A percentile compares a stretch with the other conserved stretches of the same genome.
Conservation (phyloP, 2,329 filamentous ascomycete species). For the Botrytis hyacinthi region DNA sequence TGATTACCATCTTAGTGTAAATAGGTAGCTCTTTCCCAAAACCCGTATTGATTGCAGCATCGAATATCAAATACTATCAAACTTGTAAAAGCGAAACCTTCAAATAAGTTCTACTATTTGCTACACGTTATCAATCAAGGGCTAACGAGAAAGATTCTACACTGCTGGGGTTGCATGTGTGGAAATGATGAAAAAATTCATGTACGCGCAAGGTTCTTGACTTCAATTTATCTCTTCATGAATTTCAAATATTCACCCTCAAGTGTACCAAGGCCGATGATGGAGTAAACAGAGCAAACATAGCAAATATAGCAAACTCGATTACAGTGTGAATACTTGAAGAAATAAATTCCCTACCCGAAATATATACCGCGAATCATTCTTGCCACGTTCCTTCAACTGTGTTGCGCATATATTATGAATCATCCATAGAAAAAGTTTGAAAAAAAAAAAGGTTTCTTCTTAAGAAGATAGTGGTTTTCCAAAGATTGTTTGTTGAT, state of each 20-base stretch:
- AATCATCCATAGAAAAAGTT: background rate
- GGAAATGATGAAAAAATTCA: background rate
- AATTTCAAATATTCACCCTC: background rate
- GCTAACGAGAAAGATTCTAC: too few relatives aligned
- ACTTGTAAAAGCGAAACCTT: background rate
- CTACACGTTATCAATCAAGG: background rate
- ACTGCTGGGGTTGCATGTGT: too few relatives aligned
- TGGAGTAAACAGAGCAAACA: background rate
- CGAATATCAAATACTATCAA: background rate
- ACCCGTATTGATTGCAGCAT: too few relatives aligned
- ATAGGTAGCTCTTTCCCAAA: too few relatives aligned
- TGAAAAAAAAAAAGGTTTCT: background rate
- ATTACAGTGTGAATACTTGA: background rate
- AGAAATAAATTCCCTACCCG: too few relatives aligned
- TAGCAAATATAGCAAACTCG: background rate
- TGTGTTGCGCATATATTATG: too few relatives aligned
- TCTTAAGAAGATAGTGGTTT: background rate
- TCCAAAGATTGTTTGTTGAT: conserved; percentile 2
- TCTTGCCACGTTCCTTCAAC: too few relatives aligned
- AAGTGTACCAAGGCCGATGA: background rate
- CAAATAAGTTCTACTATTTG: background rate
- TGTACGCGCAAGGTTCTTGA: background rate
- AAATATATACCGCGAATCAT: too few relatives aligned
- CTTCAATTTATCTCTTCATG: background rate
- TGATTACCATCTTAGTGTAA: too few relatives aligned